phyloP scores from a whole-genome alignment of 1,284 basidiomycete species.

The Cutaneotrichosporon spelunceum region DNA sequence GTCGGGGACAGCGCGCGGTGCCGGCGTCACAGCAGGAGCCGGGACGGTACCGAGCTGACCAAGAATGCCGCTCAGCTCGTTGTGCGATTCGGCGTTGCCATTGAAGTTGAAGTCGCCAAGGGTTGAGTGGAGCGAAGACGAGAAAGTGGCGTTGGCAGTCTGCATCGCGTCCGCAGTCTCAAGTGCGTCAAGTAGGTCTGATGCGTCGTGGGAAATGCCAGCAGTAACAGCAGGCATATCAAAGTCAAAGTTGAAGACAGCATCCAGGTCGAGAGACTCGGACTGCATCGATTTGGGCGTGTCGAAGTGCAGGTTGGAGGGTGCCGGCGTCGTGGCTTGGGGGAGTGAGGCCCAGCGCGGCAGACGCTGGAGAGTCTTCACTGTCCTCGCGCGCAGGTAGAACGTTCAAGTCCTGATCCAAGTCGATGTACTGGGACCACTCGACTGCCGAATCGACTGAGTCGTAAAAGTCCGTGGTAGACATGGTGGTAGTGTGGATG shows the following conservation, averaged over 20 bases:
- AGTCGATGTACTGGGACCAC: constrained; percentile 36
- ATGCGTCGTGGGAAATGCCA: constrained; percentile 35
- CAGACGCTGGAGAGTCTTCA: constrained; percentile 16
- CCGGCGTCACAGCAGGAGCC: constrained; percentile 11
- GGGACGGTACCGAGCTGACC: constrained; percentile 16
- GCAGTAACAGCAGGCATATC: constrained; percentile 23
- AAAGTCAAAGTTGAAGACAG: constrained; percentile 27
- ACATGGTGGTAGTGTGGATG: constrained; percentile 13
- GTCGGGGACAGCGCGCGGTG: constrained; percentile 15
- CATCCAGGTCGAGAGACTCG: constrained; percentile 33
- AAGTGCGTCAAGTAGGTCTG: constrained; percentile 27
- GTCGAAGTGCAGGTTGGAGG: constrained; percentile 15
- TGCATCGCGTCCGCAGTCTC: constrained; percentile 17
- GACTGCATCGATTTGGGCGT: constrained; percentile 37
- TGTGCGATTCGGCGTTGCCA: constrained; percentile 28
- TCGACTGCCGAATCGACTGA: constrained; percentile 19
- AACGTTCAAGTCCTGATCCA: constrained; percentile 24
- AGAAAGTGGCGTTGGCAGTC: constrained; percentile 30
- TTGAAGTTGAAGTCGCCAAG: constrained; percentile 33
- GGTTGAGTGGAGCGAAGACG: constrained; percentile 29
- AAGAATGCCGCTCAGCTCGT: constrained; percentile 30
- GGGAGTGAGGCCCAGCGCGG: constrained; percentile 14
- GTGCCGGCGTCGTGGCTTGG: constrained; percentile 13
- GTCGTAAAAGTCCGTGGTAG: constrained; percentile 18
- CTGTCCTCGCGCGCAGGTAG: constrained; percentile 9